These are phyloP conservation scores for Ambrosiella cleistominuta DNA, from an alignment of 2,329 filamentous ascomycete genomes.

Conservation along the genomic window DNA sequence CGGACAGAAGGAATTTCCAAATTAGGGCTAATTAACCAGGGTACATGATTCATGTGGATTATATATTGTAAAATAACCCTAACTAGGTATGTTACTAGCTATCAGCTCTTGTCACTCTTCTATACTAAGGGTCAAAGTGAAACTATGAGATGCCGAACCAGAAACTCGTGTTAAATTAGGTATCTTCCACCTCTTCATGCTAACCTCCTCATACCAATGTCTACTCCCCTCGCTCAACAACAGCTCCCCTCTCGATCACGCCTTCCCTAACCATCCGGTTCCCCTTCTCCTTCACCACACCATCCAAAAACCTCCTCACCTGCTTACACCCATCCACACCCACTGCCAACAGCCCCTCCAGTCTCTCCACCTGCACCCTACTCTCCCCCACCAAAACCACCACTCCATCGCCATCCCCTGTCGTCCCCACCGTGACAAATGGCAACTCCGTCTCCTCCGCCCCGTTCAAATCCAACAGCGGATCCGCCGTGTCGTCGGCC, in stretches of 20 bases:
- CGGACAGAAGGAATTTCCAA: too few species aligned
- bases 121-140: too few species aligned
- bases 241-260: background rate
- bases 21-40: too few species aligned
- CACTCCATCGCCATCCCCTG: constrained; percentile 57
- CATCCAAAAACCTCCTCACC: constrained; percentile 64
- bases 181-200: too few species aligned
- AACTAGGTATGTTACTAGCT: too few species aligned
- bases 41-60: too few species aligned
- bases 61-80: too few species aligned
- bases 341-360: constrained; percentile 87
- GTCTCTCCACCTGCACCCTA: constrained; percentile 58
- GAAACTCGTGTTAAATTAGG: too few species aligned
- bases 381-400: constrained; percentile 73
- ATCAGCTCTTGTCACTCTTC: too few species aligned
- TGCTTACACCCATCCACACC: constrained; percentile 84
- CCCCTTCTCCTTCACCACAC: constrained; percentile 57
- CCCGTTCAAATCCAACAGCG: constrained; percentile 61
- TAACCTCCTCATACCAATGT: too few species aligned
- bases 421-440: constrained; percentile 68
- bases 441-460: constrained; percentile 78
- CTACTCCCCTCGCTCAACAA: background rate
- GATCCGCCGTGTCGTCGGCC: constrained; percentile 54
- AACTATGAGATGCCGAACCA: too few species aligned
- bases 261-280: constrained; percentile 33